Evolutionary conservation across 2,329 filamentous ascomycete genomes (phyloP), one percentile per base, ranked within the genome.

Genomic region (Lasiodiplodia theobromae): DNA sequence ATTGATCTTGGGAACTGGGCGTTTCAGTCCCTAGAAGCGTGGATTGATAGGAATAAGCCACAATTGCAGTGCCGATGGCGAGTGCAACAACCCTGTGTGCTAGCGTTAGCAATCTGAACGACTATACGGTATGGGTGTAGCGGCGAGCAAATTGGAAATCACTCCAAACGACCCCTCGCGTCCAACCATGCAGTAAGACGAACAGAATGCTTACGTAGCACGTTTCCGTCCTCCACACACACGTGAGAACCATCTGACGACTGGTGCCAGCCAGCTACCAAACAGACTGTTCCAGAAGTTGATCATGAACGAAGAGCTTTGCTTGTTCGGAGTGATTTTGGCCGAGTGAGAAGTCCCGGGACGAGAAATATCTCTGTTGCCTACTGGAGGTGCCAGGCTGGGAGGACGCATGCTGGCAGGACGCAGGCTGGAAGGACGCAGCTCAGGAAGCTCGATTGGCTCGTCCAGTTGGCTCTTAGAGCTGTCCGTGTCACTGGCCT

Each of bases 151-250:
- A 38, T 64, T 52, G 60, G 60, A 21, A 37, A 64, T 64, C 44
- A 64, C 44, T 64, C 60, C 58, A 47, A 64, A 52, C 44, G 12
- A 64, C 44, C 60, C 60, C 51, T 52, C n/a, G 40, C 44, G 31
- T 64, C 60, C 60, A 49, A 64, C 47, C 60, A 64, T 52, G 47
- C 60, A 64, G 60, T 64, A 52, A 52, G 47, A 52, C 60, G 44
- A 64, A 64, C 60, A 64, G 60, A 64, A 64, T 64, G 47, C 67
- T 68, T 68, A 68, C 67, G 67, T 68, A 68, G 67, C 67, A 47
- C 67, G 67, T 57, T 51, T 28, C 31, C 53, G 54, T 56, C 67
- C 67, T 25, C 67, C 67, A 49, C 67, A 68, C 16, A 58, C 12
- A 12, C 58, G 38, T 18, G 58, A 38, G 31, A 68, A 57, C 58